Evolutionary conservation across 2,329 filamentous ascomycete species (phyloP).

Genomic region (Tolypocladium nubicola): DNA sequence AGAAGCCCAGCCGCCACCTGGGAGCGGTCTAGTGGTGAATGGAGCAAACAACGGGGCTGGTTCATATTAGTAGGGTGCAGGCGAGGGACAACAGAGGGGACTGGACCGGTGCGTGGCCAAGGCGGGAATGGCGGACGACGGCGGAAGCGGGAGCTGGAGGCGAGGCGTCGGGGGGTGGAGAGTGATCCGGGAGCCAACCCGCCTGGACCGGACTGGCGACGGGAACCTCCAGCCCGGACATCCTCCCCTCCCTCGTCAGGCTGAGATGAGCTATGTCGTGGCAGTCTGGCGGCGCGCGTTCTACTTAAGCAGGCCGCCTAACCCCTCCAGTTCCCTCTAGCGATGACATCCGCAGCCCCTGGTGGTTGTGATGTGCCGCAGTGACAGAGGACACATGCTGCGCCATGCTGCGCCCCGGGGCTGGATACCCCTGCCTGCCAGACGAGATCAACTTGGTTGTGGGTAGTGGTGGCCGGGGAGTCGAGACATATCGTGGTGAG

Average conservation of each 20-base stretch:
- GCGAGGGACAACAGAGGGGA: background rate
- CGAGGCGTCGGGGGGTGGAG: background rate
- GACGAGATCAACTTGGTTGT: background rate
- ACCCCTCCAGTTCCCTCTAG: background rate
- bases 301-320: background rate
- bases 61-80: background rate
- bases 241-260: background rate
- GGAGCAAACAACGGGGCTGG: background rate
- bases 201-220: background rate
- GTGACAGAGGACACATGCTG: background rate
- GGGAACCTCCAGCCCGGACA: background rate
- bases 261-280: background rate
- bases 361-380: background rate
- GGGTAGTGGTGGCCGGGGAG: no score
- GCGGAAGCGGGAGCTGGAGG: background rate
- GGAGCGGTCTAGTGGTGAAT: no score
- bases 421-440: background rate
- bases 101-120: background rate
- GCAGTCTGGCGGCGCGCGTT: background rate
- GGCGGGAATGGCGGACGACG: background rate
- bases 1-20: no score
- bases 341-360: background rate
- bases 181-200: background rate
- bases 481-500: background rate
- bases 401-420: background rate